Base-by-base conservation (phyloP, 129 eudicot species). In the Tagetes erecta region DNA sequence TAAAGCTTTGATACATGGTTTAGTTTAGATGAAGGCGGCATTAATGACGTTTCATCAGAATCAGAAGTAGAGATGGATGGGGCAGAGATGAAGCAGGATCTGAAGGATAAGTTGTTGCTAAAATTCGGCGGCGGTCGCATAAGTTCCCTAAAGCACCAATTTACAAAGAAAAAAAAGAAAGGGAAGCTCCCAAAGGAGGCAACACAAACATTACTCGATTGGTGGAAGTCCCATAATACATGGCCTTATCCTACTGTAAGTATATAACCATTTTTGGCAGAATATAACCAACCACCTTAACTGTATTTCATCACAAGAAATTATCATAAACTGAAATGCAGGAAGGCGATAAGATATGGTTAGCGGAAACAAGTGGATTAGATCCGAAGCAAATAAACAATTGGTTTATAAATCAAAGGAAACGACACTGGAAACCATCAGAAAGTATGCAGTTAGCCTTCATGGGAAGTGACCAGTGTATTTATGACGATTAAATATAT, bases 241-340 rank as follows among this genome's bases (percentile, higher is more conserved):
- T 92, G 98, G 98, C 98, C 98, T 12, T 92, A 92, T 50, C 98
- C 98, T 33, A 92, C 98, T 8, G 98, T 92, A 68, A 76, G 93
- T 78, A 1, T 51, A 6, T 51, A 12, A 12, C 13, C 1, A 11
- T 49, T 11, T 68, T 10, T 46, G 47, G 49, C 6, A 30, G 56
- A 8, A 12, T 71, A 45, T 47, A 40, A 39, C 27, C 27, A 20
- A 40, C 44, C 44, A 2, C 20, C 14, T 51, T 14, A 53, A 13
- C 64, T 7, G 49, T 30, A 12, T 50, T n/a, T 36, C 36, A 59
- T 52, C 20, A 52, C 53, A 40, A 40, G 1, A 40, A 1, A 40
- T 40, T 3, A 40, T 40, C 3, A 58, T 45, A 49, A 36, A 58
- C 27, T 20, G n/a, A 68, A 36, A 70, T 78, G 40, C 83, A 91